These are phyloP conservation scores for Kappamyces sp. DNA, from an alignment of 192 early-diverging fungal genomes.

Conservation along the genomic window DNA sequence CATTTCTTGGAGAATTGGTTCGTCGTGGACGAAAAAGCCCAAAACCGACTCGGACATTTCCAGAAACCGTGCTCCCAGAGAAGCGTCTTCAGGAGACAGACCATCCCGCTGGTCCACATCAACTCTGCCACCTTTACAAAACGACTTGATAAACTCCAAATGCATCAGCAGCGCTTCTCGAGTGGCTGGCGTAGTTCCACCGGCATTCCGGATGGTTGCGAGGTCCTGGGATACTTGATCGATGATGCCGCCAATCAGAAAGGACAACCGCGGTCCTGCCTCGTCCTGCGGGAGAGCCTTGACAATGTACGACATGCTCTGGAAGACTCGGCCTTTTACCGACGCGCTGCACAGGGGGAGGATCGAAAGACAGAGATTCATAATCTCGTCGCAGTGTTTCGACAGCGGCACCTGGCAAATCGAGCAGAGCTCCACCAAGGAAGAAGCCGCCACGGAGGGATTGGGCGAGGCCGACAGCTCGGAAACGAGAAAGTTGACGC, in stretches of 20 bases:
- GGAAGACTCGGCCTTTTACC: conserved; percentile 10
- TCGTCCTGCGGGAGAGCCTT: conserved; percentile 9
- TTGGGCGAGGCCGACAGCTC: conserved; percentile 4
- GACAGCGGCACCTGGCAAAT: conserved; percentile 5
- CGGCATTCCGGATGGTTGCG: neutral
- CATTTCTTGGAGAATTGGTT: conserved; percentile 9
- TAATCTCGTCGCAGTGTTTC: conserved; percentile 1
- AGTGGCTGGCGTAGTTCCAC: neutral
- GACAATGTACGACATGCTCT: conserved; percentile 9
- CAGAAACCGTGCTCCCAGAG: neutral
- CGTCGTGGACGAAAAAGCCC: neutral
- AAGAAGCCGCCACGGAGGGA: neutral
- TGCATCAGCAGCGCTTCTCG: conserved; percentile 2
- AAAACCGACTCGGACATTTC: conserved; percentile 9
- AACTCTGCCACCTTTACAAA: conserved; percentile 4
- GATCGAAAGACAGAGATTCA: conserved; percentile 1
- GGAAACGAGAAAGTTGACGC: conserved; percentile 14
- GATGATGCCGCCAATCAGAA: conserved; percentile 5
- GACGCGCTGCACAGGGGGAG: neutral
- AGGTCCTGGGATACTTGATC: neutral
- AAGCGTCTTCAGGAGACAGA: conserved; percentile 2
- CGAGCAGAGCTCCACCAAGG: conserved; percentile 8
- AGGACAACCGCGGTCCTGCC: conserved; percentile 2
- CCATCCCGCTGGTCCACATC: neutral
- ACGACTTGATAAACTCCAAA: conserved; percentile 10